These are phyloP conservation scores for Parsonsia alboflavescens DNA, from an alignment of 257 asterid species.

Conservation along the genomic window DNA sequence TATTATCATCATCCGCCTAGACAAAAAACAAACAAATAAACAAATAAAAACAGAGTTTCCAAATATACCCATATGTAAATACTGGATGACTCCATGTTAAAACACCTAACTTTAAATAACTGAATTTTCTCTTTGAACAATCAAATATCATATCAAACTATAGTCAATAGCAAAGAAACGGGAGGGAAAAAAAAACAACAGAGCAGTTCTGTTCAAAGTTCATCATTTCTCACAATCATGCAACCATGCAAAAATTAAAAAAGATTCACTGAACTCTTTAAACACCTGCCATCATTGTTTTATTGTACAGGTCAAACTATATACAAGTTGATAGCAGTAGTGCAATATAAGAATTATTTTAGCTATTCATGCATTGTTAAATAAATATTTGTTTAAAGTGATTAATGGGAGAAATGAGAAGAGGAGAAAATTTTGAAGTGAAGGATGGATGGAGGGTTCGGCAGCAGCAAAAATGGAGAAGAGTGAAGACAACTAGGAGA, in stretches of 20 bases:
- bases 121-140: neutral
- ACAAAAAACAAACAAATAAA: neutral
- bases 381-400: neutral
- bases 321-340: neutral
- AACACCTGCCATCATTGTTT: no score
- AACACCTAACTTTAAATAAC: neutral
- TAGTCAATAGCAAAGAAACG: neutral
- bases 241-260: neutral
- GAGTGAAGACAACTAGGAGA: neutral
- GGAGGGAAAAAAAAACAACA: neutral
- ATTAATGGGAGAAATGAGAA: neutral
- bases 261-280: no score
- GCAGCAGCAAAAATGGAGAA: neutral
- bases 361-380: neutral
- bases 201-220: neutral
- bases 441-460: neutral
- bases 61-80: no score
- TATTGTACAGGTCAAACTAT: neutral
- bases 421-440: neutral
- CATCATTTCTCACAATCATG: neutral
- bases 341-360: neutral
- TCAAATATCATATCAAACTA: neutral
- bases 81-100: neutral
- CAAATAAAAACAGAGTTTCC: no score
- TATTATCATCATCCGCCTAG: constrained; percentile 48